These are phyloP conservation scores for Mortierella sp. DNA, from an alignment of 371 early-diverging fungal genomes.

Conservation along the genomic window DNA sequence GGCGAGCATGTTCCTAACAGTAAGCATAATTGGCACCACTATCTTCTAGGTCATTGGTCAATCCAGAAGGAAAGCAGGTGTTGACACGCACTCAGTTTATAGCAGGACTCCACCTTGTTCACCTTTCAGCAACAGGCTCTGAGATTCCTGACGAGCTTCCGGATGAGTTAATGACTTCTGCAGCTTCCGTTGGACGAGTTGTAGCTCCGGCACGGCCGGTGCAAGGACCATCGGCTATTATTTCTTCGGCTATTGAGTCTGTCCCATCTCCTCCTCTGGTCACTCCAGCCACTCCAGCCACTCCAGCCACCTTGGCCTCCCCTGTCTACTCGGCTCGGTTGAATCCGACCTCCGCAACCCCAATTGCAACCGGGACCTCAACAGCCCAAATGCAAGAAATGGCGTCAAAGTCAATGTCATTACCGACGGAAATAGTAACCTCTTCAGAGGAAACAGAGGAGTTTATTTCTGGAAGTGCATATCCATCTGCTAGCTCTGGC, in stretches of 20 bases:
- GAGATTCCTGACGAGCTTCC: conserved; percentile 38
- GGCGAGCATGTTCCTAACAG: not conserved
- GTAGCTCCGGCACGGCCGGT: conserved; percentile 27
- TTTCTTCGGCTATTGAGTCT: not conserved
- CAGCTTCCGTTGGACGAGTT: conserved; percentile 33
- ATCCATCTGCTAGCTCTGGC: too few species aligned
- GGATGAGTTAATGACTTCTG: conserved; percentile 45
- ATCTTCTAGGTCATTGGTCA: conserved; percentile 27
- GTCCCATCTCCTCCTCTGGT: not conserved
- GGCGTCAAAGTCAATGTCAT: too few species aligned
- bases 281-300: not conserved
- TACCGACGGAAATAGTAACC: too few species aligned
- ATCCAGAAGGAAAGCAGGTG: conserved; percentile 25
- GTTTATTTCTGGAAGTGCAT: too few species aligned
- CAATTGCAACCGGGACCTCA: too few species aligned
- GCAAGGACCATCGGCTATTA: conserved; percentile 25
- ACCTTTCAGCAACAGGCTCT: conserved; percentile 27
- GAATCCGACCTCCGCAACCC: too few species aligned
- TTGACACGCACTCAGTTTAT: conserved; percentile 36
- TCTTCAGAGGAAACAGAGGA: too few species aligned
- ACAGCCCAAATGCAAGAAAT: too few species aligned
- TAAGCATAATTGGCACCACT: not conserved
- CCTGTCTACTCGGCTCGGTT: too few species aligned
- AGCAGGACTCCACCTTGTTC: conserved; percentile 45
- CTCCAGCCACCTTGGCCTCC: not conserved